Percentiles rank a stretch among this genome's conserved stretches.
Evolutionary conservation across 106 monocot genomes (phyloP).

Genomic region (Acorus gramineus): DNA sequence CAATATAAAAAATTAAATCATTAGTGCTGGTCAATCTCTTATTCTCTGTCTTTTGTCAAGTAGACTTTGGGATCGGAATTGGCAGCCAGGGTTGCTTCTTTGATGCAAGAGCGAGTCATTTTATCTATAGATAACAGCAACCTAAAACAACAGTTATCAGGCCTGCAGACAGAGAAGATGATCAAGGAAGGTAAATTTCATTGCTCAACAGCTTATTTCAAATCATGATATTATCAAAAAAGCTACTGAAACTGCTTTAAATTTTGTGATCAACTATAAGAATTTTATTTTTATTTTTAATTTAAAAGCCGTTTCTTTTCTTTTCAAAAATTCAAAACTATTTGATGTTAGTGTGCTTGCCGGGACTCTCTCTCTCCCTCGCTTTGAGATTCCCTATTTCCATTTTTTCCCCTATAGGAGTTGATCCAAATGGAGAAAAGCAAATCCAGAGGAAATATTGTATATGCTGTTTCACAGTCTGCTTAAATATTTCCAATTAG

Average conservation of each 20-base stretch:
- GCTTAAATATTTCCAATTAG: no score
- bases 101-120: conserved; percentile 54
- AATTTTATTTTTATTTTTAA: neutral
- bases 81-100: conserved; percentile 49
- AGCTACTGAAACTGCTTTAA: no score
- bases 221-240: no score
- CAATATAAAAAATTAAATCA: neutral
- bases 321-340: neutral
- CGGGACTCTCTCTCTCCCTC: no score
- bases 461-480: no score
- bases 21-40: neutral
- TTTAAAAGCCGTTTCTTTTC: neutral
- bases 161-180: conserved; percentile 58
- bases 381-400: no score
- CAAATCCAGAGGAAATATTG: no score
- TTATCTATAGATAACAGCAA: conserved; percentile 71
- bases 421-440: no score
- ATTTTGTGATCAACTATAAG: no score
- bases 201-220: neutral
- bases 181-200: conserved; percentile 49
- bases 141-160: conserved; percentile 41
- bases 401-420: no score
- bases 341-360: no score
- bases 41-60: conserved; percentile 1
- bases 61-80: conserved; percentile 73